These are phyloP conservation scores for Neofusicoccum laricinum DNA, from an alignment of 2,329 filamentous ascomycete species.

Conservation along the genomic window DNA sequence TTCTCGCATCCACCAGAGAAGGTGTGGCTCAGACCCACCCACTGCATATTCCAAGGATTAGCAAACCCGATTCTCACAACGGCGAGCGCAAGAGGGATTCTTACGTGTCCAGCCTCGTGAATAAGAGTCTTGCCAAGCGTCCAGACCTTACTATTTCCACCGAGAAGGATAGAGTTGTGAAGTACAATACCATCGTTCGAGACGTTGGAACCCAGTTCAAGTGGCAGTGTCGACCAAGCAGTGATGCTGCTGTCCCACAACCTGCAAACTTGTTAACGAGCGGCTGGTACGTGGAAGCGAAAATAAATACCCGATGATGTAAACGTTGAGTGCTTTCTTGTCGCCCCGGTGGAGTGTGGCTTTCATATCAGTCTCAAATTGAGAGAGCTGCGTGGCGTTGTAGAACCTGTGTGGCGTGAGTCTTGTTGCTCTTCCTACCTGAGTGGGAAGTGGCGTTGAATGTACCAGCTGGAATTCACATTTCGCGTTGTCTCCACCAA, in stretches of 20 bases:
- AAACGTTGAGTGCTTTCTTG: conserved; percentile 37
- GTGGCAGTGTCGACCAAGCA: conserved; percentile 24
- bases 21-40: conserved; percentile 50
- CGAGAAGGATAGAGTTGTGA: conserved; percentile 37
- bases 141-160: conserved; percentile 32
- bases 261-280: neutral
- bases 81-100: neutral
- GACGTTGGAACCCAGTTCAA: conserved; percentile 23
- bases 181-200: conserved; percentile 41
- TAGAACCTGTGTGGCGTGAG: neutral
- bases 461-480: conserved; percentile 46
- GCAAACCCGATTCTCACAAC: neutral
- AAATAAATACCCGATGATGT: conserved; percentile 26
- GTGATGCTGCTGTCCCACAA: conserved; percentile 22
- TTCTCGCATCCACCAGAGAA: conserved; percentile 39
- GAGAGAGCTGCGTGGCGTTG: neutral
- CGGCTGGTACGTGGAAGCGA: no score
- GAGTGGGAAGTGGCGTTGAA: neutral
- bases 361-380: conserved; percentile 44
- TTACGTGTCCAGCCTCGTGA: conserved; percentile 46
- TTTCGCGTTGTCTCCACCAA: conserved; percentile 45
- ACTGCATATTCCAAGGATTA: conserved; percentile 21
- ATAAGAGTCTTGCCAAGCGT: conserved; percentile 40
- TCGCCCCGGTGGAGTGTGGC: conserved; percentile 43
- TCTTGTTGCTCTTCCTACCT: neutral